Evolutionary conservation across 1,284 basidiomycete species (phyloP).

Genomic region (Malassezia obtusa): DNA sequence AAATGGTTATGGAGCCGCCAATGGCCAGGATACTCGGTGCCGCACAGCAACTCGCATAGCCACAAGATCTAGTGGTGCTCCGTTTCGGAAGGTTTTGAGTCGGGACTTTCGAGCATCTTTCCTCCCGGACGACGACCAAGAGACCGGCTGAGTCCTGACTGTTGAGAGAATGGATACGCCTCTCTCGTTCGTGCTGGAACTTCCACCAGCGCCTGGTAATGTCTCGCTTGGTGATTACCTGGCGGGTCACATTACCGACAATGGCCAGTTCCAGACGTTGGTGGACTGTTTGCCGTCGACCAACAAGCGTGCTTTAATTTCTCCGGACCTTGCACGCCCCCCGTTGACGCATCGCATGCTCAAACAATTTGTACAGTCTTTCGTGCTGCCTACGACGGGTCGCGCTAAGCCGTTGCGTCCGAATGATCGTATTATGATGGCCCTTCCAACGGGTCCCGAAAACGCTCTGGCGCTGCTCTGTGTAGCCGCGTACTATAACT

Average conservation of each 20-base stretch:
- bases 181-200: constrained; percentile 36
- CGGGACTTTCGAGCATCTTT: too few relatives aligned
- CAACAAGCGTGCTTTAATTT: constrained; percentile 41
- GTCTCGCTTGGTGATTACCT: constrained; percentile 43
- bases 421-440: constrained; percentile 48
- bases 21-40: neutral
- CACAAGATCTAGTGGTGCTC: neutral
- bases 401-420: constrained; percentile 23
- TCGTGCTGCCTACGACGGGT: constrained; percentile 31
- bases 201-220: constrained; percentile 29
- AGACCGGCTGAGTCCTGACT: neutral
- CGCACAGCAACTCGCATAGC: neutral
- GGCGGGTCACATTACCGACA: constrained; percentile 43
- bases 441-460: constrained; percentile 44
- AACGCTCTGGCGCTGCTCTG: constrained; percentile 42
- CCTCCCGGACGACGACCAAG: neutral
- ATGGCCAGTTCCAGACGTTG: constrained; percentile 34
- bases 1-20: too few relatives aligned
- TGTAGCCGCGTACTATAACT: constrained; percentile 44
- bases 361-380: constrained; percentile 36
- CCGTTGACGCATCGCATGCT: constrained; percentile 42
- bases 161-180: constrained; percentile 24
- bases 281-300: constrained; percentile 42
- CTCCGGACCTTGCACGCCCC: constrained; percentile 39
- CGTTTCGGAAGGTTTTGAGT: too few relatives aligned